Evolutionary conservation across 2,329 filamentous ascomycete species (phyloP).

Genomic region (Ophiostoma australiae): DNA sequence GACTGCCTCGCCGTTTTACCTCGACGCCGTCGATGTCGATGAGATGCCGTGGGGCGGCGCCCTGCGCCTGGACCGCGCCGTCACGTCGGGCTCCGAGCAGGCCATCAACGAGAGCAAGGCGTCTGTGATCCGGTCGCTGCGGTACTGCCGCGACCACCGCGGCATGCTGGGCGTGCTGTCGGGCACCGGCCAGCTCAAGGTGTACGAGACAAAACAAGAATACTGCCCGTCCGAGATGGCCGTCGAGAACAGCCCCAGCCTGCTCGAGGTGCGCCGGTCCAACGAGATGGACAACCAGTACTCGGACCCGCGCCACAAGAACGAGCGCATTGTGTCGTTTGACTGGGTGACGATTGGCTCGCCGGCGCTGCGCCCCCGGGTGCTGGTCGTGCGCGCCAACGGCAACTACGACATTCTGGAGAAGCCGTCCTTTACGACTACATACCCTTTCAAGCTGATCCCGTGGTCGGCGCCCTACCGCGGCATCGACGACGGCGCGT

Average conservation of each 20-base stretch:
- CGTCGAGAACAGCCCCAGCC: conserved; percentile 49
- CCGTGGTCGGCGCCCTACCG: conserved; percentile 58
- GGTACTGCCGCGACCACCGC: conserved; percentile 58
- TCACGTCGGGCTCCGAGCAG: conserved; percentile 50
- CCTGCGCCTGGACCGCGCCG: conserved; percentile 53
- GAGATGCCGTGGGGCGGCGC: conserved; percentile 59
- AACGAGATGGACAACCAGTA: conserved; percentile 59
- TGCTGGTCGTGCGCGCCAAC: conserved; percentile 56
- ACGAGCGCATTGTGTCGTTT: conserved; percentile 61
- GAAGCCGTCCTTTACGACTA: conserved; percentile 53
- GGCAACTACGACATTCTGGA: conserved; percentile 59
- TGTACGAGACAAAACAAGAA: conserved; percentile 56
- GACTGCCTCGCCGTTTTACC: conserved; percentile 50
- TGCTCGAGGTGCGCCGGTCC: conserved; percentile 55
- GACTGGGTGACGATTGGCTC: conserved; percentile 61
- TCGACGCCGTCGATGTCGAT: conserved; percentile 56
- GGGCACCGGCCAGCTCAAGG: conserved; percentile 58
- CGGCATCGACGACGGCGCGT: conserved; percentile 40
- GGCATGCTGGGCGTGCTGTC: conserved; percentile 59
- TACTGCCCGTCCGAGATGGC: conserved; percentile 40
- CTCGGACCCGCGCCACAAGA: conserved; percentile 47
- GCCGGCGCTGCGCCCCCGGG: conserved; percentile 51
- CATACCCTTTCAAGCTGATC: conserved; percentile 56
- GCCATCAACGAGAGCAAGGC: conserved; percentile 51
- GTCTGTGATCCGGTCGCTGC: conserved; percentile 57